Evolutionary conservation across 2,329 filamentous ascomycete genomes (phyloP).

Genomic region (Fusarium nanum): DNA sequence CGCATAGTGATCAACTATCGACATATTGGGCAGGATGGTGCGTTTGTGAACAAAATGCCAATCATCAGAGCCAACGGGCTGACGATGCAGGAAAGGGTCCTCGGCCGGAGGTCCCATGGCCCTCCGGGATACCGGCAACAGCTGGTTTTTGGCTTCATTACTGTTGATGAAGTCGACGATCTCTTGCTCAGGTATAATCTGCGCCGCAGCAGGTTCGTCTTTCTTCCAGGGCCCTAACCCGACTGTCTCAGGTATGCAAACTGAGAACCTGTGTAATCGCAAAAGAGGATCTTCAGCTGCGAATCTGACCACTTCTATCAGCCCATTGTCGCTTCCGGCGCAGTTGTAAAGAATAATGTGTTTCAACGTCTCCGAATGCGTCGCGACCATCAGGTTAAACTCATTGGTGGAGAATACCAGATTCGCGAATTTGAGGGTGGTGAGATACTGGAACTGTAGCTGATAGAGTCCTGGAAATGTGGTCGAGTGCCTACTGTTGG

Average conservation of each 20-base stretch:
- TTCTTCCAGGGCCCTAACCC: not conserved
- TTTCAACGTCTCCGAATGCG: not conserved
- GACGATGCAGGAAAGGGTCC: not conserved
- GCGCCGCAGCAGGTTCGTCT: not conserved
- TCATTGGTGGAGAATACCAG: not conserved
- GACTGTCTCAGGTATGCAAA: not conserved
- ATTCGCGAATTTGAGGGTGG: not conserved
- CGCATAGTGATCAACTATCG: not conserved
- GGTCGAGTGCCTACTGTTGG: not conserved
- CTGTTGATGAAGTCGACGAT: constrained; percentile 1
- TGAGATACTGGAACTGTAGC: not conserved
- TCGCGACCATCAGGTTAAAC: not conserved
- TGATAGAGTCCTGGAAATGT: not conserved
- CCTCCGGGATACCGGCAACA: not conserved
- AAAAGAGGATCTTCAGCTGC: not conserved
- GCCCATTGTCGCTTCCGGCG: not conserved
- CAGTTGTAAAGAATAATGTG: not conserved
- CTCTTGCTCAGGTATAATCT: not conserved
- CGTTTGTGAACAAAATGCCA: not conserved
- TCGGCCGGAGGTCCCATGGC: not conserved
- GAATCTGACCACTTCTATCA: not conserved
- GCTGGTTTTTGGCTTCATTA: not conserved
- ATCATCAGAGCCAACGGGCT: not conserved
- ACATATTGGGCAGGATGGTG: too few species aligned
- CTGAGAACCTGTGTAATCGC: not conserved